A percentile compares a stretch with the other conserved stretches of the same genome.
These are phyloP conservation scores for Nicotiana otophora DNA, from an alignment of 257 asterid genomes.

Conservation along the genomic window DNA sequence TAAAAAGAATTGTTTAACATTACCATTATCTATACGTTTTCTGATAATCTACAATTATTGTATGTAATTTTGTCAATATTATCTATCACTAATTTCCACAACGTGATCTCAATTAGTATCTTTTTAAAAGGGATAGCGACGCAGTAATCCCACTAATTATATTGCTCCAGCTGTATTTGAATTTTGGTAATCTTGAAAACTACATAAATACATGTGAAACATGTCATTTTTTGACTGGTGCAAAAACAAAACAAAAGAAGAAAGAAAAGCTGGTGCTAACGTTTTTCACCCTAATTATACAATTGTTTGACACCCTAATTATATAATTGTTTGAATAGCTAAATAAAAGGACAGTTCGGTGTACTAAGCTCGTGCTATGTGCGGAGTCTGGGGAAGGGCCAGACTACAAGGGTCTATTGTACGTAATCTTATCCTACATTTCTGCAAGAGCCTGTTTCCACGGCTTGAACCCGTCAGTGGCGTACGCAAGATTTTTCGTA, in stretches of 20 bases:
- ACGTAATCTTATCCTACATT: too few relatives aligned
- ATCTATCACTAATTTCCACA: background rate
- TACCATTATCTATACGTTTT: background rate
- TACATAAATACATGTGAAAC: background rate
- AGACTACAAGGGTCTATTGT: too few relatives aligned
- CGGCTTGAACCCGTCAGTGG: too few relatives aligned
- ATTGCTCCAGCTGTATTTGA: background rate
- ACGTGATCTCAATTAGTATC: background rate
- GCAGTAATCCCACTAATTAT: background rate
- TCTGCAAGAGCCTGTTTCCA: too few relatives aligned
- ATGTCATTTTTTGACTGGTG: background rate
- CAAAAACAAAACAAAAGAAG: background rate
- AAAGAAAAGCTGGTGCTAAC: background rate
- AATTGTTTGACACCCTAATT: background rate
- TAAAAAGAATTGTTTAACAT: background rate
- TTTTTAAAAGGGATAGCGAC: background rate
- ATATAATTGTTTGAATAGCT: background rate
- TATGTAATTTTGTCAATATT: background rate
- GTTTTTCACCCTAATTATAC: background rate
- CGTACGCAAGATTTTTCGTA: too few relatives aligned
- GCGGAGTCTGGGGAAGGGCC: too few relatives aligned
- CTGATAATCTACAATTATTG: background rate
- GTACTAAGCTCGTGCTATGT: too few relatives aligned
- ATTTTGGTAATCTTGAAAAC: background rate
- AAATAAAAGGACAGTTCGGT: too few relatives aligned